Conservation (phyloP, 805 yeast species). For the Ogataea saltuana region DNA sequence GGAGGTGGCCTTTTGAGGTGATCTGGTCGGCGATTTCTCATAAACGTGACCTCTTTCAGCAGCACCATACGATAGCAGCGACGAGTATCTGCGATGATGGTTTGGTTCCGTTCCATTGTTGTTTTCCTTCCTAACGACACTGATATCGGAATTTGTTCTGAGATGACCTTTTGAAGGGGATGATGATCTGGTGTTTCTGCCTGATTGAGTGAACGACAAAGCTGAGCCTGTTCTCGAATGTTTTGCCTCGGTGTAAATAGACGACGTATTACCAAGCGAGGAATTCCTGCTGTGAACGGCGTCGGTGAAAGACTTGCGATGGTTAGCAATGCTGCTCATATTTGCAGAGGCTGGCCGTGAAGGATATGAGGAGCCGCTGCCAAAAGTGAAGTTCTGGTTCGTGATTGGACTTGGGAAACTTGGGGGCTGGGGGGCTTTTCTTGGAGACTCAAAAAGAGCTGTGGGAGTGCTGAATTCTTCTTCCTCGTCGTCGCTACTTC, state of each 20-base stretch:
- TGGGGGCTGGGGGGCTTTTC: conserved; percentile 75
- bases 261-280: conserved; percentile 34
- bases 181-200: conserved; percentile 10
- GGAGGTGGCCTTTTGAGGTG: conserved; percentile 12
- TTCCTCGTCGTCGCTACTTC: conserved; percentile 13
- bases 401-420: conserved; percentile 29
- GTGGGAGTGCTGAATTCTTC: conserved; percentile 19
- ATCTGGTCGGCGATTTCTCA: conserved; percentile 20
- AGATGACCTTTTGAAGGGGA: conserved; percentile 38
- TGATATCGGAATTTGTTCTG: conserved; percentile 47
- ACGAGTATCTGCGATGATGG: conserved; percentile 60
- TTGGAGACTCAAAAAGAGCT: conserved; percentile 58
- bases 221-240: conserved; percentile 39
- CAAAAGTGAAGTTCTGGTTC: conserved; percentile 28
- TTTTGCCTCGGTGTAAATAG: conserved; percentile 46
- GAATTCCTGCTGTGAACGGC: conserved; percentile 30
- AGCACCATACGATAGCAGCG: conserved; percentile 48
- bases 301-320: conserved; percentile 17
- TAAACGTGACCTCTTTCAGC: conserved; percentile 26
- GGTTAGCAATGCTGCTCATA: conserved; percentile 3
- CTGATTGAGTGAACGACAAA: conserved; percentile 28
- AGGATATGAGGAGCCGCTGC: conserved; percentile 4
- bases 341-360: background rate
- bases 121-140: conserved; percentile 30
- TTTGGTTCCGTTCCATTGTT: conserved; percentile 2